Evolutionary conservation across 805 yeast species (phyloP).

Genomic region (Cyberlindnera meyerae): DNA sequence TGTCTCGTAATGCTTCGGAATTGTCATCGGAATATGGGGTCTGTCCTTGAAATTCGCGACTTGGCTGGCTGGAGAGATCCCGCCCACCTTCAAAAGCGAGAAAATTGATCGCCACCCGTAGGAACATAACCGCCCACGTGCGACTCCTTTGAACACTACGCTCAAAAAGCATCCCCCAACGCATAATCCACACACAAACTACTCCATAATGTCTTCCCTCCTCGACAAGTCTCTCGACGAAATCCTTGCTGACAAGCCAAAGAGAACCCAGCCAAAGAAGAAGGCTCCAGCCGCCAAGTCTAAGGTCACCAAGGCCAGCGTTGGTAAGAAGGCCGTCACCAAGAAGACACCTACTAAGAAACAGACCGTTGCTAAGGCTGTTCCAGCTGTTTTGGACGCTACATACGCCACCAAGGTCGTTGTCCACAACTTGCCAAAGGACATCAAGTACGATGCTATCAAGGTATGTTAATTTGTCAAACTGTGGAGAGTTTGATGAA

Average conservation of each 20-base stretch:
- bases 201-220: slow-evolving; percentile 77
- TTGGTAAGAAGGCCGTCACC: slow-evolving; percentile 24
- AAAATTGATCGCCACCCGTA: too few relatives aligned
- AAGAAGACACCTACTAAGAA: slow-evolving; percentile 17
- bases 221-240: slow-evolving; percentile 94
- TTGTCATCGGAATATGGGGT: too few relatives aligned
- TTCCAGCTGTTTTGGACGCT: slow-evolving; percentile 32
- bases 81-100: too few relatives aligned
- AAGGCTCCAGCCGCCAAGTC: slow-evolving; percentile 19
- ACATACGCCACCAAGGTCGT: slow-evolving; percentile 74
- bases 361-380: slow-evolving; percentile 18
- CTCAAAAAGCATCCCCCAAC: too few relatives aligned
- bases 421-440: slow-evolving; percentile 81
- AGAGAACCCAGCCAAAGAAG: slow-evolving; percentile 31
- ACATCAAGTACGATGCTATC: slow-evolving; percentile 76
- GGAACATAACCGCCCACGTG: too few relatives aligned
- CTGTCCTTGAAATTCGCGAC: too few relatives aligned
- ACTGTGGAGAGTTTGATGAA: too few relatives aligned
- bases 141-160: too few relatives aligned
- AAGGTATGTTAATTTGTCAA: slow-evolving; percentile 63
- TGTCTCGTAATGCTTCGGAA: too few relatives aligned
- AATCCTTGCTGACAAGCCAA: slow-evolving; percentile 66
- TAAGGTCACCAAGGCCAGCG: slow-evolving; percentile 24
- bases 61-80: too few relatives aligned
- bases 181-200: too few relatives aligned